These are phyloP conservation scores for Scenedesmus sp. DNA, from an alignment of 163 green algal genomes.

Conservation along the genomic window DNA sequence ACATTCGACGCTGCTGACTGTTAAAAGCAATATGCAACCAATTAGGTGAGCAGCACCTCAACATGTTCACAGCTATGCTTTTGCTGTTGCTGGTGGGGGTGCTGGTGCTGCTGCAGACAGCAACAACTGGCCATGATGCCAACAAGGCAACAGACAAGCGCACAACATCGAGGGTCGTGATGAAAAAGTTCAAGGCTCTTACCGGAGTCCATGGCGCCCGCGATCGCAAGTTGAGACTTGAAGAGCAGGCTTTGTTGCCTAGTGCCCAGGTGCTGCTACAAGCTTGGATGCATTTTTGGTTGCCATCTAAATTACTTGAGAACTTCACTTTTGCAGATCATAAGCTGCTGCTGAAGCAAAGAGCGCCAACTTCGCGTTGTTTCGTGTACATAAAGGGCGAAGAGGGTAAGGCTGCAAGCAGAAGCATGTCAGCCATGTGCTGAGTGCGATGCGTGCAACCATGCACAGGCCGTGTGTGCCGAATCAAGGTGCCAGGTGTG, in stretches of 20 bases:
- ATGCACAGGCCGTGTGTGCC: background rate
- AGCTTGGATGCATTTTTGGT: background rate
- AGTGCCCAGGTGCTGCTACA: background rate
- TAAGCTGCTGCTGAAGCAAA: background rate
- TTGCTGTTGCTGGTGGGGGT: background rate
- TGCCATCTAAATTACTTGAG: background rate
- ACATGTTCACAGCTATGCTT: background rate
- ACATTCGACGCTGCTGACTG: no score
- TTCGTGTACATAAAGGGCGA: background rate
- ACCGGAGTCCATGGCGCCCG: background rate
- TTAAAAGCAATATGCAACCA: background rate
- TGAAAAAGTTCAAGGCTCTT: background rate
- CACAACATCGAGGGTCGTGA: background rate
- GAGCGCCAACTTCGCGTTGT: background rate
- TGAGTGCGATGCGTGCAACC: background rate
- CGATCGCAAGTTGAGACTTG: background rate
- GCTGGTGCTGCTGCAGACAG: background rate
- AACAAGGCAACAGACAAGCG: background rate
- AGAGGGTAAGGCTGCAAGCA: background rate
- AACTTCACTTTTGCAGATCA: background rate
- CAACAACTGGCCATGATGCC: background rate
- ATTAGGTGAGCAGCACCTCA: background rate
- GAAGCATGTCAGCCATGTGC: no score
- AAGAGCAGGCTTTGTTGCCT: background rate
- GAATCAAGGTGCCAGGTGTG: slow-evolving; percentile 12